A percentile compares a stretch with the other conserved stretches of the same genome.
phyloP scores from a whole-genome alignment of 2,329 filamentous ascomycete species.

The Alternaria brassicae region DNA sequence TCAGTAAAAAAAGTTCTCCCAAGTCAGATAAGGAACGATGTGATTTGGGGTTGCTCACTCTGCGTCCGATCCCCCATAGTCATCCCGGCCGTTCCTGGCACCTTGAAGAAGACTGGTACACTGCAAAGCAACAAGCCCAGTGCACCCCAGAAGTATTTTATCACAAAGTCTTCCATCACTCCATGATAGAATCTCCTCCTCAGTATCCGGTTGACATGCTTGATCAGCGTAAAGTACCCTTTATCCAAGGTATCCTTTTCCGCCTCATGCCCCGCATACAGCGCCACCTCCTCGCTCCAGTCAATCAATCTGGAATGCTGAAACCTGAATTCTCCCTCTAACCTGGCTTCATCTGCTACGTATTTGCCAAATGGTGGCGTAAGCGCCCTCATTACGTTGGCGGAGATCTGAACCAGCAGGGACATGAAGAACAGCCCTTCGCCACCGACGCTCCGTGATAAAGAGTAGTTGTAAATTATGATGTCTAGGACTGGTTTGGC shows the following conservation, averaged over 20 bases:
- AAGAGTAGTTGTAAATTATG: conserved; percentile 93
- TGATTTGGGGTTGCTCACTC: conserved; percentile 51
- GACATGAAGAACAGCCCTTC: conserved; percentile 97
- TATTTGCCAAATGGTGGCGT: conserved; percentile 98
- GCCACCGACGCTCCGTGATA: conserved; percentile 93
- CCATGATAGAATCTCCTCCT: conserved; percentile 92
- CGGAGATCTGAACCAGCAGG: conserved; percentile 89
- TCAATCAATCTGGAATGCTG: conserved; percentile 95
- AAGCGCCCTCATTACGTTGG: conserved; percentile 88
- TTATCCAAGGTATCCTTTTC: conserved; percentile 98
- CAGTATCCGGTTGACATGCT: conserved; percentile 96
- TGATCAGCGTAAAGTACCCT: conserved; percentile 98
- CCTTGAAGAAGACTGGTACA: conserved; percentile 93
- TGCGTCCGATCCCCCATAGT: conserved; percentile 74
- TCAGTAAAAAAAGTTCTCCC: conserved; percentile 10
- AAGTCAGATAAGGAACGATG: background rate
- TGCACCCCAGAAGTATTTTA: conserved; percentile 99
- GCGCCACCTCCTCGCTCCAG: conserved; percentile 91
- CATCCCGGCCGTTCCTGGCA: conserved; percentile 66
- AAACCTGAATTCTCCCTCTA: conserved; percentile 96
- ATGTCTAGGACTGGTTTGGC: conserved; percentile 95
- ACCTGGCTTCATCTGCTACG: conserved; percentile 90
- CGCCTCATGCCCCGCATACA: conserved; percentile 89
- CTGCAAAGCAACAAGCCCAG: conserved; percentile 90
- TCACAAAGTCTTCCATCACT: conserved; percentile 99